Evolutionary conservation across 257 asterid genomes (phyloP).

Genomic region (Fraxinus excelsior): DNA sequence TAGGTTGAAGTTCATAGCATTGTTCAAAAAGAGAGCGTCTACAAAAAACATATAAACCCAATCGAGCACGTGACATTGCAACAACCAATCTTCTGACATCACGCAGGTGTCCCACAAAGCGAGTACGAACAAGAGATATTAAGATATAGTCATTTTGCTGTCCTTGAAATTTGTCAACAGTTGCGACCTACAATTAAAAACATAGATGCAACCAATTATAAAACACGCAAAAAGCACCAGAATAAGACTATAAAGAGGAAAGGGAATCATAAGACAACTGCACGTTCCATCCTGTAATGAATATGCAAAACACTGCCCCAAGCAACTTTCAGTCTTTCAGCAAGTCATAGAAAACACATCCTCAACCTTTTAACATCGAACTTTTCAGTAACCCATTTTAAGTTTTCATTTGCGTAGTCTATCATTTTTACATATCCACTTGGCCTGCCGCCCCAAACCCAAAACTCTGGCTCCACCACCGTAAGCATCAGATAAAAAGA

Average conservation of each 20-base stretch:
- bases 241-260: neutral
- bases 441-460: no score
- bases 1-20: conserved; percentile 94
- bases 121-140: conserved; percentile 93
- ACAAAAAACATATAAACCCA: conserved; percentile 91
- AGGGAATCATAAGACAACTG: neutral
- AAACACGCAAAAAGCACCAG: neutral
- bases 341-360: neutral
- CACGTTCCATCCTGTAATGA: no score
- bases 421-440: no score
- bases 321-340: neutral
- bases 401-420: no score
- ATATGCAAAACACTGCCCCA: neutral
- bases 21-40: conserved; percentile 95
- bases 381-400: no score
- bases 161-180: conserved; percentile 99
- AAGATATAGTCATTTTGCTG: conserved; percentile 92
- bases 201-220: conserved; percentile 21
- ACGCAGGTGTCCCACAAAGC: conserved; percentile 98
- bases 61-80: conserved; percentile 99
- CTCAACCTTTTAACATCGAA: no score
- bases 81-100: conserved; percentile 98
- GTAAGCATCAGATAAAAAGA: neutral
- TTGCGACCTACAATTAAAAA: conserved; percentile 59
- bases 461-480: no score